Conservation (phyloP, 441 rosid genomes). For the Theobroma grandiflorum region DNA sequence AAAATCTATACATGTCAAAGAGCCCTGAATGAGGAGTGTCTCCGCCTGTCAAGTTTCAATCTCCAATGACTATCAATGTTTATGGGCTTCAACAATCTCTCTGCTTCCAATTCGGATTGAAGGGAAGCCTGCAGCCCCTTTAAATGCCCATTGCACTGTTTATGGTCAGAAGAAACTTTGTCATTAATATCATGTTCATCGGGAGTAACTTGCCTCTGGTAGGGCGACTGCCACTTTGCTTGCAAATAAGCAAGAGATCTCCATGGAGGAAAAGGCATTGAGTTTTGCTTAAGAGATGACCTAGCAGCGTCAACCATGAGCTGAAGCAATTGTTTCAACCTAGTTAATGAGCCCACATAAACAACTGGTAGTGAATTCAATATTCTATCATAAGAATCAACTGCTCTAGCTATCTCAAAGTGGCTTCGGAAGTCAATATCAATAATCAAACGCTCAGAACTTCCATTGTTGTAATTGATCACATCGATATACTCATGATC, state of each 20-base stretch:
- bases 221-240: conserved; percentile 84
- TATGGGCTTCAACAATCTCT: conserved; percentile 57
- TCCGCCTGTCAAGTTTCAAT: conserved; percentile 60
- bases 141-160: conserved; percentile 70
- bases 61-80: conserved; percentile 52
- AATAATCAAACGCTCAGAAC: conserved; percentile 72
- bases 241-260: conserved; percentile 83
- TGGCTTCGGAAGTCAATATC: conserved; percentile 90
- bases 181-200: conserved; percentile 39
- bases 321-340: conserved; percentile 77
- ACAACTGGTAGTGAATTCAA: conserved; percentile 78
- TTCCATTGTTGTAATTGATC: conserved; percentile 51
- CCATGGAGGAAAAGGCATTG: conserved; percentile 99
- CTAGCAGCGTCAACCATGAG: conserved; percentile 89
- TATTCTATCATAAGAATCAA: conserved; percentile 76
- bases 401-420: conserved; percentile 95
- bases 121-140: conserved; percentile 72
- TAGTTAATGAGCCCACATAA: conserved; percentile 69
- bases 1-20: conserved; percentile 41
- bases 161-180: conserved; percentile 44
- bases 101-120: conserved; percentile 63
- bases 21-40: conserved; percentile 53
- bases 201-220: conserved; percentile 59
- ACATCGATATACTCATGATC: conserved; percentile 91
- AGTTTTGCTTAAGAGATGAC: conserved; percentile 80